A percentile compares a stretch with the other conserved stretches of the same genome.
phyloP scores from a whole-genome alignment of 1,139 yeast species.

The Pichia sp. region DNA sequence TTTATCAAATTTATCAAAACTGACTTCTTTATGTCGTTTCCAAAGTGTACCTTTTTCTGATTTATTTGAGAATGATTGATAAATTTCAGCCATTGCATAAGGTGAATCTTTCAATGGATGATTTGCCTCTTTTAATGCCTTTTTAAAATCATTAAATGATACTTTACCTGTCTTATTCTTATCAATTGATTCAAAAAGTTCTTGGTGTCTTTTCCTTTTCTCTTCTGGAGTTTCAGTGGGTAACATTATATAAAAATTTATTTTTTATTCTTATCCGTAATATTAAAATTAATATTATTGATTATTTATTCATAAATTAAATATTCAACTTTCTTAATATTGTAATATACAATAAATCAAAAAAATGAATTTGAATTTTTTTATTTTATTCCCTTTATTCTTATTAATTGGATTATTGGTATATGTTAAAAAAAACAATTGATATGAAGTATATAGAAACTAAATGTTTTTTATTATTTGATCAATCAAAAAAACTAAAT shows the following conservation, averaged over 20 bases:
- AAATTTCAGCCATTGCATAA: constrained; percentile 42
- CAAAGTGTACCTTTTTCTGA: constrained; percentile 20
- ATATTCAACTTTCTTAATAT: too few species aligned
- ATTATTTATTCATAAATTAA: too few species aligned
- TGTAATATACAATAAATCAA: too few species aligned
- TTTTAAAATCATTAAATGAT: constrained; percentile 46
- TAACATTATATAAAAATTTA: constrained; percentile 1
- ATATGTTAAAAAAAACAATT: too few species aligned
- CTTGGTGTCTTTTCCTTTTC: constrained; percentile 25
- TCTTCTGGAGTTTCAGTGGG: constrained; percentile 18
- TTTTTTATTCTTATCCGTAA: not conserved
- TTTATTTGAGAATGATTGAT: constrained; percentile 24
- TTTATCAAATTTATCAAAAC: constrained; percentile 30
- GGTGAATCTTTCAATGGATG: constrained; percentile 67
- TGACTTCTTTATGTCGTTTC: constrained; percentile 20
- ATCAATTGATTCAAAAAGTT: constrained; percentile 45
- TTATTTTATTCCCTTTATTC: too few species aligned
- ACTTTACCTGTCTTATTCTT: constrained; percentile 48
- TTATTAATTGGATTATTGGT: too few species aligned
- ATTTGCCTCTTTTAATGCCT: constrained; percentile 46
- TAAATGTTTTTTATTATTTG: too few species aligned
- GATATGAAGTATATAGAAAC: too few species aligned
- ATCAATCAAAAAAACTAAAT: too few species aligned
- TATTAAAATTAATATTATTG: too few species aligned
- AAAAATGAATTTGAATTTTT: too few species aligned